phyloP scores from a whole-genome alignment of 2,329 filamentous ascomycete genomes.

The Chaetomium globosum region DNA sequence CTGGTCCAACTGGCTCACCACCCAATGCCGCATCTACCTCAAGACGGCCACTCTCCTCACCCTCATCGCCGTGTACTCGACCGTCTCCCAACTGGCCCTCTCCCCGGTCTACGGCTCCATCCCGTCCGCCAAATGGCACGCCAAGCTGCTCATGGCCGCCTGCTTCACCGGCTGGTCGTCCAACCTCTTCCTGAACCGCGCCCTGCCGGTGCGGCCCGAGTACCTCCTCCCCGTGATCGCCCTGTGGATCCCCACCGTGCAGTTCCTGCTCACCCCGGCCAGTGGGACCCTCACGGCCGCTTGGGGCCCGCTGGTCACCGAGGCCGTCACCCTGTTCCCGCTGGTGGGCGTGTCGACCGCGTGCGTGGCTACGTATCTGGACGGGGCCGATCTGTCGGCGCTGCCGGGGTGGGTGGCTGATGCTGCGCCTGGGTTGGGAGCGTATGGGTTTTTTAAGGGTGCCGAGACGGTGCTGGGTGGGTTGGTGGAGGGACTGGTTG shows the following conservation, averaged over 20 bases:
- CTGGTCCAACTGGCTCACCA: conserved; percentile 40
- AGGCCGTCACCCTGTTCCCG: conserved; percentile 72
- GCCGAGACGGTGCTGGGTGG: conserved; percentile 47
- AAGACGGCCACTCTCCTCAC: conserved; percentile 52
- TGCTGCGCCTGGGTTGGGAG: conserved; percentile 64
- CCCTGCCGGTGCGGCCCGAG: conserved; percentile 53
- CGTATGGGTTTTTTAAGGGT: conserved; percentile 66
- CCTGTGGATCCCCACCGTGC: conserved; percentile 71
- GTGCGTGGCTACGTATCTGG: conserved; percentile 65
- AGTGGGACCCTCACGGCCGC: conserved; percentile 68
- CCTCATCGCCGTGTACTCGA: conserved; percentile 66
- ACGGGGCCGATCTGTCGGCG: conserved; percentile 59
- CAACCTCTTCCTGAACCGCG: conserved; percentile 58
- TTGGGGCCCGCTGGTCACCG: conserved; percentile 75
- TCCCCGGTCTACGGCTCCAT: conserved; percentile 89
- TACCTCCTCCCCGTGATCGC: conserved; percentile 73
- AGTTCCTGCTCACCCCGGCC: conserved; percentile 69
- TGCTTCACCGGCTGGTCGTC: conserved; percentile 73
- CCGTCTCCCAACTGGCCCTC: conserved; percentile 73
- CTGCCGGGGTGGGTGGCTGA: conserved; percentile 63
- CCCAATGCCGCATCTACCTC: conserved; percentile 48
- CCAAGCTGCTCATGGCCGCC: conserved; percentile 64
- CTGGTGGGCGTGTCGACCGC: conserved; percentile 66
- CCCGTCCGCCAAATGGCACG: conserved; percentile 73
- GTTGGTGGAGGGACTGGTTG: conserved; percentile 56